phyloP scores from a whole-genome alignment of 2,329 filamentous ascomycete species.

The Coniochaeta sp. region DNA sequence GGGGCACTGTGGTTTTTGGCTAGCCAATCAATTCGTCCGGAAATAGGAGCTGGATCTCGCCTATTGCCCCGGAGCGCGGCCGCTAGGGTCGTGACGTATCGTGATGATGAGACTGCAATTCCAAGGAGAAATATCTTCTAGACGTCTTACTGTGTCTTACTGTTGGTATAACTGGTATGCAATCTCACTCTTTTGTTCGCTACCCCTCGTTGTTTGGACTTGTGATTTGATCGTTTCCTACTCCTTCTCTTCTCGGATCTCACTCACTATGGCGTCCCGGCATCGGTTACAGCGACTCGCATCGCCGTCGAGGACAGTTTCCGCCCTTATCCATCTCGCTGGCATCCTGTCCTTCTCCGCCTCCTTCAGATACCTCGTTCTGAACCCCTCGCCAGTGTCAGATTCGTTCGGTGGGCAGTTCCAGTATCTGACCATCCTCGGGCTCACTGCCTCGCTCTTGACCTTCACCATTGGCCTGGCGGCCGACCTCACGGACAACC shows the following conservation, averaged over 20 bases:
- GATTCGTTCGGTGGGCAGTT: slow-evolving; percentile 60
- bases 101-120: too few species aligned
- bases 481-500: slow-evolving; percentile 56
- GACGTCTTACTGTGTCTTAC: too few species aligned
- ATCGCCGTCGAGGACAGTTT: slow-evolving; percentile 58
- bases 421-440: slow-evolving; percentile 70
- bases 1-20: too few species aligned
- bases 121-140: too few species aligned
- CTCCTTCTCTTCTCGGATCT: neutral
- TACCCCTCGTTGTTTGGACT: neutral
- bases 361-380: slow-evolving; percentile 44
- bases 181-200: too few species aligned
- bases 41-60: too few species aligned
- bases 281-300: slow-evolving; percentile 61
- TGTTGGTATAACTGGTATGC: too few species aligned
- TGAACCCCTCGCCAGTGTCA: slow-evolving; percentile 45
- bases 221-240: neutral
- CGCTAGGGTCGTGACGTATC: too few species aligned
- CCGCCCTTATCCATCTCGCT: slow-evolving; percentile 52
- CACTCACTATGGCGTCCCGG: slow-evolving; percentile 25
- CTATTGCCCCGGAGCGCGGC: too few species aligned
- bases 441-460: slow-evolving; percentile 51
- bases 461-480: slow-evolving; percentile 57
- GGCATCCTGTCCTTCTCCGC: slow-evolving; percentile 46
- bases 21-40: too few species aligned